Conservation (phyloP, 306 rosid genomes). For the Trifolium repens region DNA sequence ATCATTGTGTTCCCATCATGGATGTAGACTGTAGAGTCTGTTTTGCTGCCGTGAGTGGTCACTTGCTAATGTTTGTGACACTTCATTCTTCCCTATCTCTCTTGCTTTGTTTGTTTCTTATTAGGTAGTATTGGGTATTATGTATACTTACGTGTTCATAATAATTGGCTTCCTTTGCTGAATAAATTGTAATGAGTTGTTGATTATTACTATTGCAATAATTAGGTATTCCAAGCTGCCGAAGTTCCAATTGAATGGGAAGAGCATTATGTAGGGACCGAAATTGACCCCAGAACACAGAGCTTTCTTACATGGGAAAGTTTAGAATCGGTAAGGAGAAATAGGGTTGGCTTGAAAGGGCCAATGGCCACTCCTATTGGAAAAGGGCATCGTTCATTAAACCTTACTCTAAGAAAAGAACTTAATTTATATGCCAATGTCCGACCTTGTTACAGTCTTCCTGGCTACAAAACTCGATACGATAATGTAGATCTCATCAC, state of each 20-base stretch:
- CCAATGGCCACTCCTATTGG: constrained; percentile 99
- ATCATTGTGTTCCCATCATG: not conserved
- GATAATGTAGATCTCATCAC: constrained; percentile 90
- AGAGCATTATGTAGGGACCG: constrained; percentile 82
- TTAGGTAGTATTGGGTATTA: not conserved
- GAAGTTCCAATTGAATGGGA: constrained; percentile 97
- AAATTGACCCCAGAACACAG: constrained; percentile 89
- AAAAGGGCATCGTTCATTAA: constrained; percentile 94
- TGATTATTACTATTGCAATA: constrained; percentile 30
- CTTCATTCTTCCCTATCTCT: constrained; percentile 10
- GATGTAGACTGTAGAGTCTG: constrained; percentile 23
- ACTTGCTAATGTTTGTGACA: constrained; percentile 2
- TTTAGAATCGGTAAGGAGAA: constrained; percentile 82
- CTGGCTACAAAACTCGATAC: constrained; percentile 94
- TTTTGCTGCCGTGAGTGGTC: constrained; percentile 23
- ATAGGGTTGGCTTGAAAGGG: constrained; percentile 93
- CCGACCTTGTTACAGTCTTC: constrained; percentile 94
- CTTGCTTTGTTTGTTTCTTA: constrained; percentile 16
- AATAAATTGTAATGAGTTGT: constrained; percentile 28
- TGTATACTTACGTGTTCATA: not conserved
- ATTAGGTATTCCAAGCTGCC: constrained; percentile 75
- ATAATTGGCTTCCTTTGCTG: constrained; percentile 24
- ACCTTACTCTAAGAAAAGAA: constrained; percentile 96
- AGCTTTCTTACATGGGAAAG: constrained; percentile 99
- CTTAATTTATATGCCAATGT: constrained; percentile 96